Evolutionary conservation across 2,329 filamentous ascomycete genomes (phyloP).

Genomic region (Teratosphaeria destructans): DNA sequence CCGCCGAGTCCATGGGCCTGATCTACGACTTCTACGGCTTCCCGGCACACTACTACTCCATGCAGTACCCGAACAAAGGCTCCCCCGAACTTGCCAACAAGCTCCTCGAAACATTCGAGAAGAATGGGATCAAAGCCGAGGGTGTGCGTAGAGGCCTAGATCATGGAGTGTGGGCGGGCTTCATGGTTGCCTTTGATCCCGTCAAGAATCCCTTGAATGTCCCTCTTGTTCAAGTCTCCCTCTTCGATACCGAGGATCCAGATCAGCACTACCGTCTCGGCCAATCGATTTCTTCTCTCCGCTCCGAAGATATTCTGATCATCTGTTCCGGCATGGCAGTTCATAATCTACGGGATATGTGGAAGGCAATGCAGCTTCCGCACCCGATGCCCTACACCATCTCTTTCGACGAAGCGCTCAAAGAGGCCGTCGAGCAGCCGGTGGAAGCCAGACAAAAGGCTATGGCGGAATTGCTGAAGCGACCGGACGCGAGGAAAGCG

Average conservation of each 20-base stretch:
- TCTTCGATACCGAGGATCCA: conserved; percentile 55
- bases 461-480: conserved; percentile 26
- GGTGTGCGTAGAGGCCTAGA: conserved; percentile 57
- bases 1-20: conserved; percentile 51
- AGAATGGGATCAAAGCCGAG: conserved; percentile 50
- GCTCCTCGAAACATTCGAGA: conserved; percentile 45
- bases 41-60: conserved; percentile 57
- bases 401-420: conserved; percentile 26
- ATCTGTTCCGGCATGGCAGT: conserved; percentile 65
- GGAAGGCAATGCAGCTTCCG: background rate
- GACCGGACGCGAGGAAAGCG: conserved; percentile 46
- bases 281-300: conserved; percentile 52
- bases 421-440: conserved; percentile 22
- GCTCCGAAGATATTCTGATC: conserved; percentile 57
- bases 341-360: conserved; percentile 27
- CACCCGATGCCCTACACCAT: conserved; percentile 23
- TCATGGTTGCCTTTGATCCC: conserved; percentile 45
- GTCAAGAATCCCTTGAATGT: conserved; percentile 28
- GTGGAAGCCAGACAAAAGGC: conserved; percentile 21
- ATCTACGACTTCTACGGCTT: conserved; percentile 72
- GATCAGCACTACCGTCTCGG: conserved; percentile 58
- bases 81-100: conserved; percentile 49
- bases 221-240: conserved; percentile 62
- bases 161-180: conserved; percentile 65
- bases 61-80: conserved; percentile 55